Base-by-base conservation (phyloP, 495 filamentous ascomycete genomes). In the Aspergillus mulundensis region DNA sequence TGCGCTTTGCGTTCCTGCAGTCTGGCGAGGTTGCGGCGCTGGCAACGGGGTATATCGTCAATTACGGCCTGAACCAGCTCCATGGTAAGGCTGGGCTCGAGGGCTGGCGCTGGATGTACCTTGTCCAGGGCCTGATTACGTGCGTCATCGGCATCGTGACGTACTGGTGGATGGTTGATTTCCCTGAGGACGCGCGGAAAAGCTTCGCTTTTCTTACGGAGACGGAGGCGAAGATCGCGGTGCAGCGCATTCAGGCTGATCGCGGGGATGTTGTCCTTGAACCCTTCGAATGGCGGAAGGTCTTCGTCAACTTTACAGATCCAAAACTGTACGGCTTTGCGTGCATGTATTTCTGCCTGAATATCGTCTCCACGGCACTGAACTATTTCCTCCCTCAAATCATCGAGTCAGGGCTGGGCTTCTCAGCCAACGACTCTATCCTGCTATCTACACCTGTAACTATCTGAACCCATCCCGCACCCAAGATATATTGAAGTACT, bases 111-210 rank as follows among this genome's bases (percentile, higher is more conserved):
- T 90, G 86, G 81, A 90, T 89, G 83, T 90, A 83, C 54, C 63
- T 91, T 6, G 83, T 91, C 2, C 87, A 91, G 66, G 83, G 83
- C 0, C 54, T 73, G 0, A 83, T 88, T 52, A 72, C 87, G n/a
- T 82, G 77, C 58, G 69, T 87, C 1, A 69, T 91, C 40, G 87
- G 87, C 6, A 59, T 88, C n/a, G 50, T 77, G 4, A 90, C 85
- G 0, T 91, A 86, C 60, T 86, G 83, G 73, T 90, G 86, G 86
- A 90, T 91, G 66, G 77, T 91, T 23, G 88, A 90, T 60, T 93
- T 93, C 58, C 88, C 88, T 0, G 87, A 91, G 50, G 80, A 84
- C 7, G 76, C 84, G 0, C 75, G 81, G 45, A 67, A 68, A 3
- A 86, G 82, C 66, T 85, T 86, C 59, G 70, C 55, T 50, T 91